Conservation (phyloP, 1,284 basidiomycete species). For the Wolfiporia cocos region DNA sequence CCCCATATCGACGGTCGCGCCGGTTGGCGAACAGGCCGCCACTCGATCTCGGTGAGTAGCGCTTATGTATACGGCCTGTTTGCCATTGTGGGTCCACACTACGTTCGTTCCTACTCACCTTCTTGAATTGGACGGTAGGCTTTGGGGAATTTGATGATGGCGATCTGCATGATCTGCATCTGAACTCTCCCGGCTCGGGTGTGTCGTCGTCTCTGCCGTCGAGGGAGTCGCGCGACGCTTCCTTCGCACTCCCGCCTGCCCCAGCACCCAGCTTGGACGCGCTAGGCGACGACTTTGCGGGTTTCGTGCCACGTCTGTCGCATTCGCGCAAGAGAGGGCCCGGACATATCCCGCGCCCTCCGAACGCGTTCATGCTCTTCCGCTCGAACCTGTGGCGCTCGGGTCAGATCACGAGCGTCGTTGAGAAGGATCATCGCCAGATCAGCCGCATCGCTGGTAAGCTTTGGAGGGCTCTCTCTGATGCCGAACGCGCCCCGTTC, state of each 20-base stretch:
- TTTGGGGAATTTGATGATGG: conserved; percentile 6
- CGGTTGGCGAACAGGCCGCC: conserved; percentile 13
- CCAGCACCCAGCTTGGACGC: no score
- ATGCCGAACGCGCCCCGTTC: conserved; percentile 33
- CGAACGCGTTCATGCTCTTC: conserved; percentile 83
- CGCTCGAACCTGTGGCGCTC: conserved; percentile 62
- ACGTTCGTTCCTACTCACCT: conserved; percentile 11
- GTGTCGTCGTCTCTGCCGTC: conserved; percentile 4
- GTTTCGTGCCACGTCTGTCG: conserved; percentile 25
- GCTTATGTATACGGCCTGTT: conserved; percentile 8
- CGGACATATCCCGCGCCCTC: conserved; percentile 62
- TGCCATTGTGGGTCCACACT: conserved; percentile 13
- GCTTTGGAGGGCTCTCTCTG: conserved; percentile 34
- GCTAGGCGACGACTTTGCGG: conserved; percentile 1
- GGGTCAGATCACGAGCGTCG: conserved; percentile 32
- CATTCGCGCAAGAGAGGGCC: conserved; percentile 36
- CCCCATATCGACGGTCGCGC: conserved; percentile 16
- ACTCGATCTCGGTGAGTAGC: conserved; percentile 13
- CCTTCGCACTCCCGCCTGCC: background rate
- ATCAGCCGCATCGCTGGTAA: conserved; percentile 45
- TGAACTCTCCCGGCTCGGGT: conserved; percentile 8
- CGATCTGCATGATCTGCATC: conserved; percentile 5
- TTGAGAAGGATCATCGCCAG: conserved; percentile 40
- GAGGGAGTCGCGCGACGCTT: background rate
- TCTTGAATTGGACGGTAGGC: conserved; percentile 6